Evolutionary conservation across 2,329 filamentous ascomycete species (phyloP), one percentile per base, ranked within the genome.

Genomic region (Colletotrichum falcatum): DNA sequence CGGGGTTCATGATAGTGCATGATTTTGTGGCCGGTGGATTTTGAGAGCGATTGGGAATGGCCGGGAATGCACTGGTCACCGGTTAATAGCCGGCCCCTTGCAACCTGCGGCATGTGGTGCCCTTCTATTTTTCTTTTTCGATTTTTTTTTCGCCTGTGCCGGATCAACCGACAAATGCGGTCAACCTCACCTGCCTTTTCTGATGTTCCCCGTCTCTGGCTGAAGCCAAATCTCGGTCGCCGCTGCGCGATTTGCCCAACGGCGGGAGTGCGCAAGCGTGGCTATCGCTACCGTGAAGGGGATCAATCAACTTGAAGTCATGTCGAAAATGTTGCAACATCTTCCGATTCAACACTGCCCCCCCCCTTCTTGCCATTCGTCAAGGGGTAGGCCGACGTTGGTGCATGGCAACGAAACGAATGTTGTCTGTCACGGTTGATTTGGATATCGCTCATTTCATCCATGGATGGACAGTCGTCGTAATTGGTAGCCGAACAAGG

Each of bases 111-210:
- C 58, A 59, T 69, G 63, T 53, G 64, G 63, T 44, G 44, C 51
- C 26, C 35, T 58, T 53, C 48, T 44, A 44, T 55, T 12, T 12
- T n/a, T 11, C 4, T 12, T 4, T n/a, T 61, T 61, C n/a, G n/a
- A n/a, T n/a, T 11, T 51, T n/a, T 44, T 12, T 56, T 56, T 39
- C 65, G 60, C 60, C 49, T 71, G 48, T 65, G 65, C 65, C 69
- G 69, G 60, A 65, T 60, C 69, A 71, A 70, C 65, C 65, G 68
- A 71, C 65, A 60, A 56, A 63, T 68, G 65, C 65, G 65, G 65
- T 65, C 69, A 60, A 71, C 60, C 53, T 69, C 64, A 53, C 55
- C 48, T 69, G 68, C 59, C 54, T 55, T 59, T 68, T 69, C 59
- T 69, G 53, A 71, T 53, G 53, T 69, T 60, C 48, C 39, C 63